Evolutionary conservation across 768 basidiomycete species (phyloP).

Genomic region (Trametes punicea): DNA sequence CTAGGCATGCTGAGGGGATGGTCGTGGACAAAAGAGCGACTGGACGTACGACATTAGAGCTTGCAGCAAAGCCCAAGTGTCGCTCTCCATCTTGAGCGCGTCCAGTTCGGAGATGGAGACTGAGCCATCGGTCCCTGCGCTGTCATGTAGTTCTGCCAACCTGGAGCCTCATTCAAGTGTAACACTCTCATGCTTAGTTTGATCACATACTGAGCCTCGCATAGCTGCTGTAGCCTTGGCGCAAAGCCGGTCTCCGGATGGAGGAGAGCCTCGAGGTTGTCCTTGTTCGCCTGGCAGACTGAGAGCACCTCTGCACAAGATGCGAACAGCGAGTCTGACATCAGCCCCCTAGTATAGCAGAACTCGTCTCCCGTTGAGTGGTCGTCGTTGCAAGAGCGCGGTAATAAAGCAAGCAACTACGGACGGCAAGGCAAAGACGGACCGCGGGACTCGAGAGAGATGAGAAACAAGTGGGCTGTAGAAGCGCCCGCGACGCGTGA

Average conservation of each 20-base stretch:
- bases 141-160: slow-evolving; percentile 50
- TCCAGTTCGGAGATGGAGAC: slow-evolving; percentile 53
- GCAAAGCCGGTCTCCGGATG: slow-evolving; percentile 70
- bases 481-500: no score
- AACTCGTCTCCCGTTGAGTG: no score
- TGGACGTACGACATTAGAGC: slow-evolving; percentile 67
- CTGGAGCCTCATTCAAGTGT: slow-evolving; percentile 30
- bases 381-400: background rate
- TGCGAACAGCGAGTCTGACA: slow-evolving; percentile 56
- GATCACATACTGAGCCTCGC: slow-evolving; percentile 54
- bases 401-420: background rate
- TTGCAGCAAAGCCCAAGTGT: slow-evolving; percentile 81
- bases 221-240: slow-evolving; percentile 52
- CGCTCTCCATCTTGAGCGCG: slow-evolving; percentile 65
- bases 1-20: slow-evolving; percentile 32
- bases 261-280: slow-evolving; percentile 58
- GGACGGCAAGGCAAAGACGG: no score
- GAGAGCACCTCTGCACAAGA: slow-evolving; percentile 67
- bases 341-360: background rate
- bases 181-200: background rate
- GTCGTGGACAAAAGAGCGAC: background rate
- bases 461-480: no score
- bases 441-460: no score
- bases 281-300: slow-evolving; percentile 48
- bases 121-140: slow-evolving; percentile 29